Base-by-base conservation (phyloP, 306 rosid species). In the Boehmeria nivea region DNA sequence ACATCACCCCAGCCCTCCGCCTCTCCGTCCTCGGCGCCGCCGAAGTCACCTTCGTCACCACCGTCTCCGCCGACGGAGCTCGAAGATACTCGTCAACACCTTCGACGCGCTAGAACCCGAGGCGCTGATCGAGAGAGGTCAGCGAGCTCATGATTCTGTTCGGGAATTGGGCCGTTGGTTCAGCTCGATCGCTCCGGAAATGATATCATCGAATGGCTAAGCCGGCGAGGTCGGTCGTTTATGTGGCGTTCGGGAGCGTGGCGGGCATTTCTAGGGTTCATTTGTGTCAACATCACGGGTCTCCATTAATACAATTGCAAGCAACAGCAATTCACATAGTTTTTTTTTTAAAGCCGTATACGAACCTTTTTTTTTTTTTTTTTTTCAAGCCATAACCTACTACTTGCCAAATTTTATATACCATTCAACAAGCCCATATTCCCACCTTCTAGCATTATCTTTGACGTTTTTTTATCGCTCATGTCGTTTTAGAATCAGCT, bases 191-290 rank as follows among this genome's bases (percentile, higher is more conserved):
- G 31, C 42, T 33, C 36, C 2, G 36, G 1, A n/a, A n/a, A n/a
- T n/a, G n/a, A 64, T 27, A 58, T 68, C 14, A 33, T 40, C 0
- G 56, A 63, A n/a, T 73, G 71, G 78, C 22, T 73, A 68, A 63
- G 54, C 60, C 64, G 0, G 12, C 46, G 24, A 26, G 48, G 8
- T 58, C 71, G 0, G 75, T 68, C 3, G 21, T 74, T 15, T 74
- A 74, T 22, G 51, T 74, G 31, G 58, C 79, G 12, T 68, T 74
- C 14, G 79, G 79, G n/a, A 68, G 67, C 15, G 34, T 68, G 0
- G 38, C 46, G 1, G 59, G 43, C 17, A 3, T 63, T 34, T 20
- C 63, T 1, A 48, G 59, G 46, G 2, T 12, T 2, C n/a, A n/a
- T n/a, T n/a, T n/a, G n/a, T n/a, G n/a, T n/a, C n/a, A n/a, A n/a